phyloP scores from a whole-genome alignment of 805 yeast species.

The Zygosaccharomyces gambellarensis region DNA sequence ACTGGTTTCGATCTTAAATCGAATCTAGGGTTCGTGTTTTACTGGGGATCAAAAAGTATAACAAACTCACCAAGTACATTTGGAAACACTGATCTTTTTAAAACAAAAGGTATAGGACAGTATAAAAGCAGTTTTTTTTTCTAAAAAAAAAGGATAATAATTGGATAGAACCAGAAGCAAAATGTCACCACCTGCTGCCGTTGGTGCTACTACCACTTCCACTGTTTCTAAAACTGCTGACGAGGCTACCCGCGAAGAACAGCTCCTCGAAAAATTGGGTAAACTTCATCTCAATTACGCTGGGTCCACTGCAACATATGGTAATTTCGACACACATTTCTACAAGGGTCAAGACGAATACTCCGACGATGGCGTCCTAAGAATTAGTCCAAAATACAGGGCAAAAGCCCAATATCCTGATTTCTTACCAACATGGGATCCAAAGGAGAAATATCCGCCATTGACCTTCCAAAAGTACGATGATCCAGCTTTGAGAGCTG shows the following conservation, averaged over 20 bases:
- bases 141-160: not conserved
- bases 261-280: slow-evolving; percentile 6
- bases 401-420: slow-evolving; percentile 22
- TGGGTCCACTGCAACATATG: slow-evolving; percentile 12
- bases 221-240: not conserved
- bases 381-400: slow-evolving; percentile 22
- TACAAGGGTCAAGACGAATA: slow-evolving; percentile 23
- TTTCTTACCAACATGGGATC: slow-evolving; percentile 32
- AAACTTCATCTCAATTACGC: slow-evolving; percentile 5
- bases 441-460: slow-evolving; percentile 19
- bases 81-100: not conserved
- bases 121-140: too few species aligned
- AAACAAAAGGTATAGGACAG: too few species aligned
- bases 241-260: not conserved
- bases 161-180: not conserved
- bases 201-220: not conserved
- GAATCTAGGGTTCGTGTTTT: not conserved
- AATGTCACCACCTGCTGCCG: slow-evolving; percentile 5
- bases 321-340: slow-evolving; percentile 31
- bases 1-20: not conserved
- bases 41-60: not conserved
- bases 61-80: not conserved
- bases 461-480: slow-evolving; percentile 8
- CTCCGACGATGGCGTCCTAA: slow-evolving; percentile 31
- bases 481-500: slow-evolving; percentile 16